phyloP scores from a whole-genome alignment of 169 alveolate genomes.

The Cryptosporidium meleagridis region DNA sequence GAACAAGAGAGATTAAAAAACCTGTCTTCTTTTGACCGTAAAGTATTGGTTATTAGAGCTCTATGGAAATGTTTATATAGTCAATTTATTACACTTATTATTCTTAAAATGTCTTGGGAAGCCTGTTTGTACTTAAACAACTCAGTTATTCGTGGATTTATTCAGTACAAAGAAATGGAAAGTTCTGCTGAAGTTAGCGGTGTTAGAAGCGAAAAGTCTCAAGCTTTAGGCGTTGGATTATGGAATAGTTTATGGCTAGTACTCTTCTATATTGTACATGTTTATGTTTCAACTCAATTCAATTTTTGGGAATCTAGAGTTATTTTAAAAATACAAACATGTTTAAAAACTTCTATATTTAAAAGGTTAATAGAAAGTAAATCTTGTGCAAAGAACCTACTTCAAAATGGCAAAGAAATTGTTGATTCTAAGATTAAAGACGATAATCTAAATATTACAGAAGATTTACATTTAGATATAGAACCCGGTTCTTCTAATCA shows the following conservation, averaged over 20 bases:
- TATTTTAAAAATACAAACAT: constrained; percentile 54
- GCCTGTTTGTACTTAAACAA: constrained; percentile 29
- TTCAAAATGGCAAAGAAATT: constrained; percentile 31
- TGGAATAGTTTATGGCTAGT: constrained; percentile 6
- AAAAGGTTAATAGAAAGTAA: constrained; percentile 43
- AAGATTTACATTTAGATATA: constrained; percentile 10
- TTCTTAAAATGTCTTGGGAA: constrained; percentile 48
- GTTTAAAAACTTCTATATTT: constrained; percentile 61
- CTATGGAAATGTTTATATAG: constrained; percentile 52
- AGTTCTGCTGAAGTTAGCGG: constrained; percentile 12
- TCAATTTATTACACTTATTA: constrained; percentile 5
- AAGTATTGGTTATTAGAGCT: constrained; percentile 62
- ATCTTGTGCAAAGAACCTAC: constrained; percentile 43
- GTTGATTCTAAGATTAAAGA: not conserved
- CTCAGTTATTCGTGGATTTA: constrained; percentile 46
- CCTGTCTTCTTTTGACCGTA: constrained; percentile 55
- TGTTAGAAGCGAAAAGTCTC: not conserved
- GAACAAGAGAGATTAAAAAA: constrained; percentile 8
- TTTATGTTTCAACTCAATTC: constrained; percentile 57
- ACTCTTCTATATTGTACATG: constrained; percentile 29
- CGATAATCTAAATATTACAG: not conserved
- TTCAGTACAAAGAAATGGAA: constrained; percentile 68
- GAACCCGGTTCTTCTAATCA: not conserved
- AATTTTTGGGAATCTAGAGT: constrained; percentile 67
- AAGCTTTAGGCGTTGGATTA: constrained; percentile 32